These are phyloP conservation scores for Aristolochia californica DNA, from an alignment of 164 flowering plant species.

Conservation along the genomic window DNA sequence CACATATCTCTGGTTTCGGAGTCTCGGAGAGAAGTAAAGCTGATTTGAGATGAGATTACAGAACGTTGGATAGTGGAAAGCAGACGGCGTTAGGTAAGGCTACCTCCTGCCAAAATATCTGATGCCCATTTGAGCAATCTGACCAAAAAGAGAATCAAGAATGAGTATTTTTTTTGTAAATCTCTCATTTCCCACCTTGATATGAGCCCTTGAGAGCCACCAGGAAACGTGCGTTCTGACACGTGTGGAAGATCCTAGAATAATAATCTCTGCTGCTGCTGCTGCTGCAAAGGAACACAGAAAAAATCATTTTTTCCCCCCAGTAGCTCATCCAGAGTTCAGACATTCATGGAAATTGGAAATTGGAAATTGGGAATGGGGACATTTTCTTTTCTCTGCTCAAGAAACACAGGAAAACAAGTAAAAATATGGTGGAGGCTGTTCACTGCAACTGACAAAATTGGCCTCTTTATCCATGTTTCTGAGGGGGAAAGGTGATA, in stretches of 20 bases:
- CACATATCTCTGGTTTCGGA: too few species aligned
- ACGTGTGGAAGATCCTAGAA: conserved; percentile 14
- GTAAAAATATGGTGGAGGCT: conserved; percentile 14
- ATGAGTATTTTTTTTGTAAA: conserved; percentile 2
- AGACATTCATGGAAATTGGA: conserved; percentile 2
- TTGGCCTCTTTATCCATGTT: conserved; percentile 17
- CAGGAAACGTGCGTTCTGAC: conserved; percentile 45
- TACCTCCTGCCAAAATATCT: too few species aligned
- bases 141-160: too few species aligned
- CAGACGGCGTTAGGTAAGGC: too few species aligned
- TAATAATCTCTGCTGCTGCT: conserved; percentile 9
- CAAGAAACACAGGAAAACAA: neutral
- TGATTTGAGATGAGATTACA: too few species aligned
- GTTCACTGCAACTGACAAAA: conserved; percentile 12
- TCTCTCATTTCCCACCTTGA: conserved; percentile 1
- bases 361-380: conserved; percentile 1
- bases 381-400: neutral
- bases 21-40: too few species aligned
- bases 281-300: conserved; percentile 13
- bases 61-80: too few species aligned
- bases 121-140: too few species aligned
- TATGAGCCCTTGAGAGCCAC: conserved; percentile 7
- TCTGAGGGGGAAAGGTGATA: conserved; percentile 37
- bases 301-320: conserved; percentile 13
- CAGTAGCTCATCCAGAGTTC: conserved; percentile 8